These are phyloP conservation scores for Shiraia bambusicola DNA, from an alignment of 2,329 filamentous ascomycete genomes.

Conservation along the genomic window DNA sequence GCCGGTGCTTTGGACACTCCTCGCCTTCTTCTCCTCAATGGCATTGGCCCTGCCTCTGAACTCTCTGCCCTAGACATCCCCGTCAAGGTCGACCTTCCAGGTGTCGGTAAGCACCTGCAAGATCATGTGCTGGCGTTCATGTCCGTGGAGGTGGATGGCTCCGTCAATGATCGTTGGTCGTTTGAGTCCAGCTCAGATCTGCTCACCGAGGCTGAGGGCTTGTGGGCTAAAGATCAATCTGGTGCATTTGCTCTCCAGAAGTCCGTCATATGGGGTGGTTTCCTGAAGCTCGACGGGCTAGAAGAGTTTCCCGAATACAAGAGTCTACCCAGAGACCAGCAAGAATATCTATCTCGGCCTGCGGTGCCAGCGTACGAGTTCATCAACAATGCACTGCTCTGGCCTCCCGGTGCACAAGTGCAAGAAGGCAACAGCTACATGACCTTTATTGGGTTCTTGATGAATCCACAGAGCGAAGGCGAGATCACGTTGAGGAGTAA, in stretches of 20 bases:
- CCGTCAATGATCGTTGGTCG: constrained; percentile 44
- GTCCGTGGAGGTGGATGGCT: constrained; percentile 46
- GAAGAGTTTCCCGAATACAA: constrained; percentile 46
- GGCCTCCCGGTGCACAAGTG: constrained; percentile 29
- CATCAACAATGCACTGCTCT: constrained; percentile 32
- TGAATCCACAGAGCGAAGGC: constrained; percentile 54
- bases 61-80: constrained; percentile 47
- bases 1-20: constrained; percentile 40
- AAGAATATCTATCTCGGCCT: constrained; percentile 49
- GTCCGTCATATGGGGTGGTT: constrained; percentile 56
- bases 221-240: constrained; percentile 45
- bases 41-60: constrained; percentile 49
- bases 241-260: constrained; percentile 42
- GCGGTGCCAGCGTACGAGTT: constrained; percentile 62
- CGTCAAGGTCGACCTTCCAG: constrained; percentile 44
- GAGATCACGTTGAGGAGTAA: constrained; percentile 56
- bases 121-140: constrained; percentile 51
- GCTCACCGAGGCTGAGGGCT: constrained; percentile 47
- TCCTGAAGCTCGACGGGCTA: constrained; percentile 50
- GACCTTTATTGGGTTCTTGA: constrained; percentile 48
- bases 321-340: constrained; percentile 48
- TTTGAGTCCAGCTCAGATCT: constrained; percentile 35
- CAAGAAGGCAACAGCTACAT: constrained; percentile 40
- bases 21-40: constrained; percentile 51
- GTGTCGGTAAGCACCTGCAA: constrained; percentile 49